Base-by-base conservation (phyloP, 495 filamentous ascomycete species). In the Aspergillus wentii region DNA sequence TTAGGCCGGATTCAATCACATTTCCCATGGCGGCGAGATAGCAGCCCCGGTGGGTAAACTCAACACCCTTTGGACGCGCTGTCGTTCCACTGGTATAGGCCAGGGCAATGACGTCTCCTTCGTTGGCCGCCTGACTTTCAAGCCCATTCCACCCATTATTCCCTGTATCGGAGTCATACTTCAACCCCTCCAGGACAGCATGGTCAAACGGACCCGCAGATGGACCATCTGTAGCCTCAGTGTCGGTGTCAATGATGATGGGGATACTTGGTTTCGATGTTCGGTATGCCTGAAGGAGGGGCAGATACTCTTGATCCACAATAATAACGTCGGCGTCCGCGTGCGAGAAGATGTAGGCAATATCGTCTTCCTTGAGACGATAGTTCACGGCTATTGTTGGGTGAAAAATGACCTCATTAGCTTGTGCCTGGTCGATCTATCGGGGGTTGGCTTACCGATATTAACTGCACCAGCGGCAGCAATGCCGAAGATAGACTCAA, bases 41-140 rank as follows among this genome's bases (percentile, higher is more conserved):
- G 10, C 75, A 77, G 11, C 89, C 84, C 26, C 92, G 76, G 60
- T 96, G 83, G 4, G 88, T 97, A 53, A 82, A 96, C 36, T 94
- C 83, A 2, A 96, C 92, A 18, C 94, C 92, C 58, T 98, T 98
- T 2, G 92, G 92, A 26, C 72, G 76, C 8, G 89, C 86, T 2
- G 92, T 98, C 9, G 92, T 98, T 8, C 92, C 92, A 46, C 83
- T 89, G 0, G 92, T 98, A 64, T 96, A 97, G 8, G 85, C 80
- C 41, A 91, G 64, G n/a, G 90, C 87, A 42, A 97, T 75, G 46
- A 82, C 65, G 42, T 75, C 81, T 44, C 95, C 83, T 56, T 98
- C 92, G 52, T 85, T 71, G 3, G 66, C 59, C 4, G 72, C 70
- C 48, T 88, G 80, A 7, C 74, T 65, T 27, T 83, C 69, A 17